Conservation (phyloP, 768 basidiomycete species). For the Phaffia australis region DNA sequence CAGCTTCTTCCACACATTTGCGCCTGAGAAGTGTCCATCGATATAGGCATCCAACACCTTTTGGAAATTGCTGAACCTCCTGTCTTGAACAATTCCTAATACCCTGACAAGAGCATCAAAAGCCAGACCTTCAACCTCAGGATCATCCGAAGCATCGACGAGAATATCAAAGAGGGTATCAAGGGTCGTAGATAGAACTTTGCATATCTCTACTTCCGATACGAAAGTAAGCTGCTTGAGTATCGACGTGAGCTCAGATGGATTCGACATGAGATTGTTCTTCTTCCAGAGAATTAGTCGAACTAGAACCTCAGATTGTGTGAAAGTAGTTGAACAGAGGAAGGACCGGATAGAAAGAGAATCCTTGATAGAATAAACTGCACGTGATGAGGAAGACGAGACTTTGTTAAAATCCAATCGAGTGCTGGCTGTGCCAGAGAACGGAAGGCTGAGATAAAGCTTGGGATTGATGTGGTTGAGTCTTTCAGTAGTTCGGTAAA, state of each 20-base stretch:
- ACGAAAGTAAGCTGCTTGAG: slow-evolving; percentile 82
- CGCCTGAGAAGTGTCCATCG: slow-evolving; percentile 71
- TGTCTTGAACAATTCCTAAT: slow-evolving; percentile 82
- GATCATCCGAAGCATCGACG: slow-evolving; percentile 40
- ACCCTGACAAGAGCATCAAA: slow-evolving; percentile 86
- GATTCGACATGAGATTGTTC: slow-evolving; percentile 43
- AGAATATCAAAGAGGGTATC: slow-evolving; percentile 87
- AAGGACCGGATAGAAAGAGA: slow-evolving; percentile 72
- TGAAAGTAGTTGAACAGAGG: slow-evolving; percentile 81
- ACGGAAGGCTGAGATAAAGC: slow-evolving; percentile 60
- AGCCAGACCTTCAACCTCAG: slow-evolving; percentile 72
- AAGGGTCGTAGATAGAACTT: slow-evolving; percentile 80
- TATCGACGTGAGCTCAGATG: slow-evolving; percentile 56
- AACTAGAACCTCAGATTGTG: slow-evolving; percentile 76
- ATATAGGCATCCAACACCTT: slow-evolving; percentile 90
- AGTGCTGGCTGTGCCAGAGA: slow-evolving; percentile 42
- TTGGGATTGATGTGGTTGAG: slow-evolving; percentile 52
- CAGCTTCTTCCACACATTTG: slow-evolving; percentile 69
- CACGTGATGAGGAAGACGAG: slow-evolving; percentile 42
- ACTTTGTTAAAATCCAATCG: slow-evolving; percentile 42
- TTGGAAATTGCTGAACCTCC: slow-evolving; percentile 89
- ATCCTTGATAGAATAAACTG: slow-evolving; percentile 64
- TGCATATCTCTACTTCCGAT: slow-evolving; percentile 87
- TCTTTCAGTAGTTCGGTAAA: slow-evolving; percentile 68
- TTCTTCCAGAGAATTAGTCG: slow-evolving; percentile 72